Conservation (phyloP, 23 red algal genomes). For the Gracilaria vermiculophylla region DNA sequence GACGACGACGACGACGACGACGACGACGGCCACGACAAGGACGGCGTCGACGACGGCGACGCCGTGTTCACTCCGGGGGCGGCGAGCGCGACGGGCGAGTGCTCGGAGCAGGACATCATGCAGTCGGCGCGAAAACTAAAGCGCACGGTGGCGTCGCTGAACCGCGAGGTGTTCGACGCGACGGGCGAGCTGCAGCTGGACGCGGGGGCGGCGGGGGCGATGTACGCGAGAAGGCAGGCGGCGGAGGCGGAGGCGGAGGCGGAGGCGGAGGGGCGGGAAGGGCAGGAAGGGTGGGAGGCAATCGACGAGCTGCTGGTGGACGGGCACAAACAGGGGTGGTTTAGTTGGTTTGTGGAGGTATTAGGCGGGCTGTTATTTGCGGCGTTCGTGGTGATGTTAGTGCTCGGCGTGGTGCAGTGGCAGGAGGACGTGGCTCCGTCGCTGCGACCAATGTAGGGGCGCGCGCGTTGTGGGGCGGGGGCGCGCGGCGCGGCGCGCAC, state of each 20-base stretch:
- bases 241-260: not conserved
- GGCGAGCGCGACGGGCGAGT: not conserved
- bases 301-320: not conserved
- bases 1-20: not conserved
- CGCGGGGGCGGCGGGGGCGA: not conserved
- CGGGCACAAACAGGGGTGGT: not conserved
- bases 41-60: not conserved
- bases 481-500: no score
- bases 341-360: not conserved
- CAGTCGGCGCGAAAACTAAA: constrained; percentile 23
- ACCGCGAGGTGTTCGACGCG: constrained; percentile 15
- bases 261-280: not conserved
- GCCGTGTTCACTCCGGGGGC: no score
- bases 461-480: no score
- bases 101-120: not conserved
- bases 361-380: constrained; percentile 38
- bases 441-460: constrained; percentile 23
- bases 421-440: constrained; percentile 40
- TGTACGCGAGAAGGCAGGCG: not conserved
- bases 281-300: not conserved
- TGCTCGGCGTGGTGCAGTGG: constrained; percentile 30
- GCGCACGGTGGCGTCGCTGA: constrained; percentile 16
- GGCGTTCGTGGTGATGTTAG: constrained; percentile 27
- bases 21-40: no score
- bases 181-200: constrained; percentile 13